Evolutionary conservation across 2,329 filamentous ascomycete species (phyloP).

Genomic region (Thermothelomyces thermophilus): DNA sequence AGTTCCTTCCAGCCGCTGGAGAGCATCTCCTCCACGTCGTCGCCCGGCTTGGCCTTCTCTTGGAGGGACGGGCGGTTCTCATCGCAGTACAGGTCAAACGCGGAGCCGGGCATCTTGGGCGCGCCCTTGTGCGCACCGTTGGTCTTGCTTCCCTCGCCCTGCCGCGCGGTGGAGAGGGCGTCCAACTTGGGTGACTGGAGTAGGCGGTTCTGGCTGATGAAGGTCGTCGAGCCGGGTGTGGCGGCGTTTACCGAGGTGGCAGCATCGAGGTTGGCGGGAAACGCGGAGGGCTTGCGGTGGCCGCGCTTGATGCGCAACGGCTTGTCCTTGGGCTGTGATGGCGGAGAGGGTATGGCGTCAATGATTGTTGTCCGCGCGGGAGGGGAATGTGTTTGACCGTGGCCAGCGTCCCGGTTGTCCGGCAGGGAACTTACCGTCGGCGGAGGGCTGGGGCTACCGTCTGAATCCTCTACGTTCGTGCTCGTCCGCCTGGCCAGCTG

Average conservation of each 20-base stretch:
- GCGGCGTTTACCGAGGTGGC: slow-evolving; percentile 23
- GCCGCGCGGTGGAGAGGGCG: slow-evolving; percentile 37
- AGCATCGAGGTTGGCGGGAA: slow-evolving; percentile 37
- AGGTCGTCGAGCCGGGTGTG: slow-evolving; percentile 36
- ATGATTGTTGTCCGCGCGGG: slow-evolving; percentile 9
- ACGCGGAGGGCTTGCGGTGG: slow-evolving; percentile 54
- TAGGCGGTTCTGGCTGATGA: slow-evolving; percentile 42
- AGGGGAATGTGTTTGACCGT: slow-evolving; percentile 12
- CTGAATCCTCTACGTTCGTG: slow-evolving; percentile 68
- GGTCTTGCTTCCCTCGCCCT: slow-evolving; percentile 26
- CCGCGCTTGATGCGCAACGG: slow-evolving; percentile 68
- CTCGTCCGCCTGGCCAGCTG: slow-evolving; percentile 69
- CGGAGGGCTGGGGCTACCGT: slow-evolving; percentile 72
- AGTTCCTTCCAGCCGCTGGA: slow-evolving; percentile 50
- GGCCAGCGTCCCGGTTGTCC: slow-evolving; percentile 9
- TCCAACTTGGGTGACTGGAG: slow-evolving; percentile 46
- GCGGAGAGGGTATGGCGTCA: slow-evolving; percentile 17
- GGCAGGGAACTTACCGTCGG: slow-evolving; percentile 55
- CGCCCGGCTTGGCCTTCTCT: slow-evolving; percentile 30
- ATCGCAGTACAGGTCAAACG: slow-evolving; percentile 50
- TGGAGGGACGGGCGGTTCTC: slow-evolving; percentile 41
- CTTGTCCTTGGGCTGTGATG: slow-evolving; percentile 64
- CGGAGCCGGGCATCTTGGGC: slow-evolving; percentile 39
- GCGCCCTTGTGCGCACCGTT: slow-evolving; percentile 21
- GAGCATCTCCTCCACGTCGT: slow-evolving; percentile 46